Conservation (phyloP, 495 filamentous ascomycete genomes). For the Penicillium longicatenatum region DNA sequence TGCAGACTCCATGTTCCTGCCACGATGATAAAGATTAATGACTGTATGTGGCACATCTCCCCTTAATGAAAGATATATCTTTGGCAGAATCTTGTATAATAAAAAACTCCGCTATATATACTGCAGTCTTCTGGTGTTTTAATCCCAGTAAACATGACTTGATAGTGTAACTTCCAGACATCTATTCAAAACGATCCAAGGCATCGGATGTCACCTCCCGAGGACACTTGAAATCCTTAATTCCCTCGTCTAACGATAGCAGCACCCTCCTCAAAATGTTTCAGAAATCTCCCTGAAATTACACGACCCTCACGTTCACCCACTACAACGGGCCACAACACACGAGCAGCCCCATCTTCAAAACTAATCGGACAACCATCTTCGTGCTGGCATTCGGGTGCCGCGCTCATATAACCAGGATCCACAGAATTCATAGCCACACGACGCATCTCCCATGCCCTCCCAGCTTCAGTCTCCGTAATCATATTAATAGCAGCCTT, state of each 20-base stretch:
- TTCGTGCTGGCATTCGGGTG: constrained; percentile 34
- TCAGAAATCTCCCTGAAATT: too few relatives aligned
- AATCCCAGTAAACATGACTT: too few relatives aligned
- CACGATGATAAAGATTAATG: constrained; percentile 10
- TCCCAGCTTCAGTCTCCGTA: constrained; percentile 41
- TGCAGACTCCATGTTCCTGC: constrained; percentile 25
- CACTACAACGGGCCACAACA: too few relatives aligned
- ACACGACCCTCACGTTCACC: too few relatives aligned
- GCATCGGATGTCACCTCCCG: too few relatives aligned
- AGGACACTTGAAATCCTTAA: too few relatives aligned
- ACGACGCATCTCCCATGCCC: constrained; percentile 34
- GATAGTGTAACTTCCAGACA: too few relatives aligned
- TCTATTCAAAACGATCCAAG: too few relatives aligned
- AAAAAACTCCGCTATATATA: background rate
- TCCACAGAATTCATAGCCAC: constrained; percentile 53
- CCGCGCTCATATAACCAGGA: constrained; percentile 52
- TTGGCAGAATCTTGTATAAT: background rate
- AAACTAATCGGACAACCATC: background rate
- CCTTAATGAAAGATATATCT: background rate
- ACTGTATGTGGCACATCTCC: background rate
- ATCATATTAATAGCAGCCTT: constrained; percentile 55
- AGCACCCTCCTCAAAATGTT: too few relatives aligned
- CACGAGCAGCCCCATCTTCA: background rate
- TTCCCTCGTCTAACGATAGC: too few relatives aligned
- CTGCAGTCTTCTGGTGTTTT: background rate